Percentiles rank a stretch among this genome's conserved stretches.
phyloP scores from a whole-genome alignment of 106 monocot genomes.

The Dendrobium officinale region DNA sequence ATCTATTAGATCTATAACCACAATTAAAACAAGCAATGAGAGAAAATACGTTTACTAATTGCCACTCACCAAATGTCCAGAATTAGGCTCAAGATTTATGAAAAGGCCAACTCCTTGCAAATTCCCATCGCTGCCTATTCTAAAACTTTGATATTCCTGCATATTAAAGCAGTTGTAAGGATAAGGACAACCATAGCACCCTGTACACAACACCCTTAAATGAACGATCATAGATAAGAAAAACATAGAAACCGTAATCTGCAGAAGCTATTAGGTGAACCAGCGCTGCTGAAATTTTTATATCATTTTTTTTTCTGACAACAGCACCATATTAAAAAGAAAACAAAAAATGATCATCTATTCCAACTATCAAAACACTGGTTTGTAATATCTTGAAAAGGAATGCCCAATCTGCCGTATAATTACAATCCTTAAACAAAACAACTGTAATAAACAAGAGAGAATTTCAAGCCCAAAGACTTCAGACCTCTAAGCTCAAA shows the following conservation, averaged over 20 bases:
- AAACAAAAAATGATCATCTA: no score
- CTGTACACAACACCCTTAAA: neutral
- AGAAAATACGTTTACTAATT: neutral
- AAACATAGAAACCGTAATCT: neutral
- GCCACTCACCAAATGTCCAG: conserved; percentile 65
- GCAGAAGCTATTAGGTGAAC: neutral
- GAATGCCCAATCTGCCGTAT: no score
- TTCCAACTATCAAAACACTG: no score
- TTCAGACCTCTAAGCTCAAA: neutral
- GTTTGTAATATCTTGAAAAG: no score
- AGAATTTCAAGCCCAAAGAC: neutral
- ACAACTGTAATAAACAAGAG: no score
- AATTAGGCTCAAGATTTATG: conserved; percentile 69
- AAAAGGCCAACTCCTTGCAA: conserved; percentile 93
- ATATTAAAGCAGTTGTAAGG: conserved; percentile 7
- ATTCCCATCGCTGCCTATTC: conserved; percentile 91
- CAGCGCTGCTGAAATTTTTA: neutral
- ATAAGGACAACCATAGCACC: neutral
- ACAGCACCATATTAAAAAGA: no score
- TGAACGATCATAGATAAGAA: neutral
- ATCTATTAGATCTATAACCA: neutral
- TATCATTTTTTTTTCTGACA: no score
- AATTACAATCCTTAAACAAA: no score
- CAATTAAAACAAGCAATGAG: neutral
- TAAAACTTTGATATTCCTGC: conserved; percentile 95